Evolutionary conservation across 2,329 filamentous ascomycete species (phyloP).

Genomic region (Fonsecaea nubica): DNA sequence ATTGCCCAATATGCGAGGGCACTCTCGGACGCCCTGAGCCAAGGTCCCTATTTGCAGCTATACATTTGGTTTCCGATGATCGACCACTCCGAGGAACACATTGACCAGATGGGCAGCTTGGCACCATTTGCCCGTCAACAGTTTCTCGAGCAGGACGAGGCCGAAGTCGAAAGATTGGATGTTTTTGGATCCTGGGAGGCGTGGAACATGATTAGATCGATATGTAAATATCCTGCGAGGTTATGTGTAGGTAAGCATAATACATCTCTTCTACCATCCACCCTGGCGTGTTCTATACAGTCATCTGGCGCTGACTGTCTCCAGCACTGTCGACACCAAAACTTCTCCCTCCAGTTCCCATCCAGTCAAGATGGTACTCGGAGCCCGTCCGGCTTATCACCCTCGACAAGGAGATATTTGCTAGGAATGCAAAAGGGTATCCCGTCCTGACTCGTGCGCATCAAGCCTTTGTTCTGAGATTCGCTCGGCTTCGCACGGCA

Average conservation of each 20-base stretch:
- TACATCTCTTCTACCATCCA: slow-evolving; percentile 1
- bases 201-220: slow-evolving; percentile 84
- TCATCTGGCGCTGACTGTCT: slow-evolving; percentile 24
- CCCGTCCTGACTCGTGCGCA: slow-evolving; percentile 65
- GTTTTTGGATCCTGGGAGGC: slow-evolving; percentile 87
- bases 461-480: slow-evolving; percentile 63
- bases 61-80: slow-evolving; percentile 85
- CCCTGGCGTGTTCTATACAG: not conserved
- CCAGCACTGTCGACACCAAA: slow-evolving; percentile 65
- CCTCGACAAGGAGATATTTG: slow-evolving; percentile 60
- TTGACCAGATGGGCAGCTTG: slow-evolving; percentile 53
- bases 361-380: slow-evolving; percentile 68
- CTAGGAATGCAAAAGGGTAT: slow-evolving; percentile 65
- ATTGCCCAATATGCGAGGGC: slow-evolving; percentile 80
- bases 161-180: slow-evolving; percentile 62
- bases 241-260: slow-evolving; percentile 78
- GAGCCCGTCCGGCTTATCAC: slow-evolving; percentile 66
- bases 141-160: slow-evolving; percentile 44
- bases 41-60: slow-evolving; percentile 78
- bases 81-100: slow-evolving; percentile 68
- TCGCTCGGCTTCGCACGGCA: slow-evolving; percentile 62
- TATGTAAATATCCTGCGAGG: slow-evolving; percentile 83
- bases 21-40: slow-evolving; percentile 76
- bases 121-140: slow-evolving; percentile 52
- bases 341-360: slow-evolving; percentile 61